A percentile compares a stretch with the other conserved stretches of the same genome.
Evolutionary conservation across 78 protist species (phyloP).

Genomic region (Polysphondylium violaceum): DNA sequence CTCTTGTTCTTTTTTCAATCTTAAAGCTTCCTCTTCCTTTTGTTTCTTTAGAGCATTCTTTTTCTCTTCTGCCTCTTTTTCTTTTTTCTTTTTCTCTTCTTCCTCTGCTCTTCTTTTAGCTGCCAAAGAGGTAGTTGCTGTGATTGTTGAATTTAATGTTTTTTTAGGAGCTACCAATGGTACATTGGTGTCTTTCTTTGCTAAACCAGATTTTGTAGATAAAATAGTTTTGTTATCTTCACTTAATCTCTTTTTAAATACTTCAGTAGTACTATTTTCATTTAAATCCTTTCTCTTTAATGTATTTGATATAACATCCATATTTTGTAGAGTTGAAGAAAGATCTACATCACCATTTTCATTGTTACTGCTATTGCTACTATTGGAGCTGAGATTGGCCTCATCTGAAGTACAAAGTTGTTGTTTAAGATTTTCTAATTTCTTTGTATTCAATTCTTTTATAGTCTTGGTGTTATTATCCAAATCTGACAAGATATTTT

Average conservation of each 20-base stretch:
- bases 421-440: constrained; percentile 23
- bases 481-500: neutral
- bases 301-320: constrained; percentile 17
- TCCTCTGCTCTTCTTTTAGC: neutral
- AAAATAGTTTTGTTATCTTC: constrained; percentile 9
- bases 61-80: constrained; percentile 13
- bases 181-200: neutral
- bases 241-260: constrained; percentile 29
- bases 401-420: neutral
- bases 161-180: neutral
- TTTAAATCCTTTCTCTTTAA: constrained; percentile 34
- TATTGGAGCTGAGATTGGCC: neutral
- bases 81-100: constrained; percentile 13
- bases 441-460: constrained; percentile 1
- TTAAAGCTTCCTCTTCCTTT: neutral
- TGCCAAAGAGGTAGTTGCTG: neutral
- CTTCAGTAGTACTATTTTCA: too few species aligned
- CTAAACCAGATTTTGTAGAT: constrained; percentile 22
- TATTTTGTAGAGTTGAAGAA: neutral
- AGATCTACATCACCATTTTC: neutral
- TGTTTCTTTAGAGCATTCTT: neutral
- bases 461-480: neutral
- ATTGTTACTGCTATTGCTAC: neutral
- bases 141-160: neutral
- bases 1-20: constrained; percentile 9